Percentiles rank a stretch among this genome's conserved stretches.
Conservation (phyloP, 140 eudicot genomes). For the Anethum foeniculum region DNA sequence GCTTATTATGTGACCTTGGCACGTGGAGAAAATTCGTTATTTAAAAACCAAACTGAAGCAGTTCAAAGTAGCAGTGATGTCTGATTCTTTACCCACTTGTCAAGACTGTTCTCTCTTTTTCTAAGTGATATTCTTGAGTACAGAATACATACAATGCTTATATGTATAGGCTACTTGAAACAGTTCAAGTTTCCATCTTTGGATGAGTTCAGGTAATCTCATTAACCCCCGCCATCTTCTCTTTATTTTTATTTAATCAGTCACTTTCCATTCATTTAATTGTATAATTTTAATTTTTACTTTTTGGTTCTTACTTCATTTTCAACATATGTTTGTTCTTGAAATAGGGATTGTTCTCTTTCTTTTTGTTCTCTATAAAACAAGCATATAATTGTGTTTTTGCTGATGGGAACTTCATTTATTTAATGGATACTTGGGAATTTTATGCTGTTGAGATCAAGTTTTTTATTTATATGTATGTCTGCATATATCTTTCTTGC, state of each 20-base stretch:
- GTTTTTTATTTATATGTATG: neutral
- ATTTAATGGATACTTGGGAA: neutral
- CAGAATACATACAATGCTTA: neutral
- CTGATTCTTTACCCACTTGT: conserved; percentile 24
- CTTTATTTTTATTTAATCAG: neutral
- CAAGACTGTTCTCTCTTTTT: conserved; percentile 22
- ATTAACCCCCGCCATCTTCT: neutral
- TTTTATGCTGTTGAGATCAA: neutral
- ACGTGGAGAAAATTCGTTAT: too few relatives aligned
- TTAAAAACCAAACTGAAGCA: too few relatives aligned
- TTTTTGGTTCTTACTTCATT: neutral
- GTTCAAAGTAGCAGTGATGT: neutral
- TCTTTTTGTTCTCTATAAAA: neutral
- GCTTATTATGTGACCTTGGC: too few relatives aligned
- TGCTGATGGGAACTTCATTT: neutral
- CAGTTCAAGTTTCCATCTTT: conserved; percentile 10
- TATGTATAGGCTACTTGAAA: neutral
- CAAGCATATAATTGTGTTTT: neutral
- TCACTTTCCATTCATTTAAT: conserved; percentile 10
- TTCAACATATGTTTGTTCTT: neutral
- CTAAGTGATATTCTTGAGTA: neutral
- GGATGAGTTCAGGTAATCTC: conserved; percentile 11
- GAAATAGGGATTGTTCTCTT: neutral
- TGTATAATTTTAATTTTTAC: neutral
- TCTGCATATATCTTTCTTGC: neutral